Conservation (phyloP, 2,329 filamentous ascomycete genomes). For the Apiospora rasikravindrae region DNA sequence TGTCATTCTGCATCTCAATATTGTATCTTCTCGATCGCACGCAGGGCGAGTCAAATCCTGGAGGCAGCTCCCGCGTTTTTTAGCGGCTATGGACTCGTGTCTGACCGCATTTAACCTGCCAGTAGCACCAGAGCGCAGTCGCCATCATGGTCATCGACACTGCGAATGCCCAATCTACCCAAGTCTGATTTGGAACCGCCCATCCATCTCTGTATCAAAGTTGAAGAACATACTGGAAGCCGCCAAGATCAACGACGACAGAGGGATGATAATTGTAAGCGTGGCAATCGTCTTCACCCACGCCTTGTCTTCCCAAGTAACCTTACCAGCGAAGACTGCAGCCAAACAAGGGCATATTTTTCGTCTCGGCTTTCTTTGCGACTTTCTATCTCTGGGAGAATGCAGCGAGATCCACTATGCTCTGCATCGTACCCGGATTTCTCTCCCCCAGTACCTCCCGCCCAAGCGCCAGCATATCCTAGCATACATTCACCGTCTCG, state of each 20-base stretch:
- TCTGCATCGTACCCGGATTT: not conserved
- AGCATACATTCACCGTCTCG: not conserved
- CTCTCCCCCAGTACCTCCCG: not conserved
- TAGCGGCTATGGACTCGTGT: not conserved
- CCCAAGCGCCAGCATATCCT: not conserved
- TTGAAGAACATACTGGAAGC: not conserved
- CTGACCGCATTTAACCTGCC: not conserved
- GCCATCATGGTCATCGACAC: constrained; percentile 29
- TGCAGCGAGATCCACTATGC: not conserved
- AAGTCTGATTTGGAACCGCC: not conserved
- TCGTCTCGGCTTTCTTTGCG: not conserved
- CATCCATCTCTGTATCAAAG: not conserved
- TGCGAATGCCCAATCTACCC: constrained; percentile 37
- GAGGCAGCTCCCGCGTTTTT: too few relatives aligned
- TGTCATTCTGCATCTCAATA: too few relatives aligned
- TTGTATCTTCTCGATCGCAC: too few relatives aligned
- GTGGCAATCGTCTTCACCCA: constrained; percentile 1
- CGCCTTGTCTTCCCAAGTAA: not conserved
- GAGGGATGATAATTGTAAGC: not conserved
- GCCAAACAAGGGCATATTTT: not conserved
- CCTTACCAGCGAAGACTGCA: constrained; percentile 2
- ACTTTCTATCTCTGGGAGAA: not conserved
- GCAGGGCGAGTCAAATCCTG: too few relatives aligned
- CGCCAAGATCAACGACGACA: not conserved
- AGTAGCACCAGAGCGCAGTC: not conserved